These are phyloP conservation scores for Phaeosphaeriaceae sp. DNA, from an alignment of 2,329 filamentous ascomycete genomes.

Conservation along the genomic window DNA sequence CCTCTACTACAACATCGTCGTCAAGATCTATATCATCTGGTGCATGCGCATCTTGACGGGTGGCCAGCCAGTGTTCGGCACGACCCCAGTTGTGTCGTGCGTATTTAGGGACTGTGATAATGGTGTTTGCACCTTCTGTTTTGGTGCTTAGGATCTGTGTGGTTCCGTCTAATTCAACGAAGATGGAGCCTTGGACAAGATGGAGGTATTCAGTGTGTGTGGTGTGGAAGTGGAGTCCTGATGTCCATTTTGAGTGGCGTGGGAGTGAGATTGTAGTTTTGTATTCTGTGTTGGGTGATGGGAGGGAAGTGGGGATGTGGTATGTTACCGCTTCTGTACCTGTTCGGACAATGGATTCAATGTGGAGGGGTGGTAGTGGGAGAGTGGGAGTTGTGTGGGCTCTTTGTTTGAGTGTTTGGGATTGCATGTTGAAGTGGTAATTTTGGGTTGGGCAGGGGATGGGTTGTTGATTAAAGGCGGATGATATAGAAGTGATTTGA, in stretches of 20 bases:
- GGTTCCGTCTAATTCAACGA: conserved; percentile 20
- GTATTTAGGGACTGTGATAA: conserved; percentile 47
- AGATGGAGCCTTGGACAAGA: conserved; percentile 50
- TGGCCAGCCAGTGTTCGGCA: conserved; percentile 24
- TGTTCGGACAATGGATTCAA: conserved; percentile 18
- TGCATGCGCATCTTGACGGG: not conserved
- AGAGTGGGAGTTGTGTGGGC: not conserved
- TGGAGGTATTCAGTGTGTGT: conserved; percentile 56
- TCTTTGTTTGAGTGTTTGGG: too few species aligned
- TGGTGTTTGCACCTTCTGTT: conserved; percentile 16
- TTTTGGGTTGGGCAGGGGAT: too few species aligned
- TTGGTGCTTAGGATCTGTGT: conserved; percentile 14
- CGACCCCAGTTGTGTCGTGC: conserved; percentile 58
- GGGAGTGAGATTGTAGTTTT: conserved; percentile 55
- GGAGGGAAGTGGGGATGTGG: conserved; percentile 47
- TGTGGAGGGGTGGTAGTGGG: conserved; percentile 12
- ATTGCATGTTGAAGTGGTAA: too few species aligned
- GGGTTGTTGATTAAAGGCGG: too few species aligned
- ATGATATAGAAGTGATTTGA: too few species aligned
- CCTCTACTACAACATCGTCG: conserved; percentile 52
- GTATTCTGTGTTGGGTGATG: conserved; percentile 1
- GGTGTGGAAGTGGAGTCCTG: conserved; percentile 59
- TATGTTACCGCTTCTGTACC: conserved; percentile 31
- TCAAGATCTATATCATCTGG: conserved; percentile 13
- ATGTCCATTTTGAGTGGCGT: conserved; percentile 54